phyloP scores from a whole-genome alignment of 2,329 filamentous ascomycete genomes.

The Ascochyta rabiei region DNA sequence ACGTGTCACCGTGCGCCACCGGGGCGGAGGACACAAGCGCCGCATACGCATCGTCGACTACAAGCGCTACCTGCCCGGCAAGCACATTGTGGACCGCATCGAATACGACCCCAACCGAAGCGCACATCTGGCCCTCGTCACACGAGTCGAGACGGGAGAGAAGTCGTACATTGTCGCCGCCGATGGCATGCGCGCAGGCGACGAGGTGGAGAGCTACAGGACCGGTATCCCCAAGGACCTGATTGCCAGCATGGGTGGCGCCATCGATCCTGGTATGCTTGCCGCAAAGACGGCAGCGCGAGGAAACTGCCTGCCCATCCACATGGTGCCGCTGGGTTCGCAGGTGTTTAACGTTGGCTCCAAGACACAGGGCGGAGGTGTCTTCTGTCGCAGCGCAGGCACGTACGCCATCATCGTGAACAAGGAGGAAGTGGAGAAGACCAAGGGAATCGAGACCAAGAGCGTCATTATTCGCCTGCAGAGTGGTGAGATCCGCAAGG shows the following conservation, averaged over 20 bases:
- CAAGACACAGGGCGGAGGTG: constrained; percentile 72
- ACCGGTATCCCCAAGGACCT: constrained; percentile 86
- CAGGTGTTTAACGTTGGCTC: constrained; percentile 89
- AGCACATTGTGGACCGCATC: constrained; percentile 88
- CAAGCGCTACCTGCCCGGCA: constrained; percentile 74
- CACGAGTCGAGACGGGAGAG: constrained; percentile 71
- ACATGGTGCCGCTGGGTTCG: constrained; percentile 96
- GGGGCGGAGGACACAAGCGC: constrained; percentile 88
- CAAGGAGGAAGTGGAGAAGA: constrained; percentile 76
- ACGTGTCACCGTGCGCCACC: constrained; percentile 84
- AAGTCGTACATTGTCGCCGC: constrained; percentile 95
- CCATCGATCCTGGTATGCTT: constrained; percentile 92
- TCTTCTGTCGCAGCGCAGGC: constrained; percentile 93
- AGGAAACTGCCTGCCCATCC: constrained; percentile 92
- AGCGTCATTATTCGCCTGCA: constrained; percentile 86
- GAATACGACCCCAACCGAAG: constrained; percentile 95
- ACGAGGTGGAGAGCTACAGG: constrained; percentile 90
- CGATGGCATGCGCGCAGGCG: constrained; percentile 90
- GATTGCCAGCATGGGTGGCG: constrained; percentile 88
- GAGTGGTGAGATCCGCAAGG: constrained; percentile 88
- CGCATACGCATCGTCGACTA: constrained; percentile 94
- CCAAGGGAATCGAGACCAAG: constrained; percentile 67
- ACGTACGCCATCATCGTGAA: constrained; percentile 88
- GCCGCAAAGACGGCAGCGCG: constrained; percentile 92
- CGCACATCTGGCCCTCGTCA: constrained; percentile 89